Base-by-base conservation (phyloP, 306 rosid genomes). In the Hippophae gyantsensis region DNA sequence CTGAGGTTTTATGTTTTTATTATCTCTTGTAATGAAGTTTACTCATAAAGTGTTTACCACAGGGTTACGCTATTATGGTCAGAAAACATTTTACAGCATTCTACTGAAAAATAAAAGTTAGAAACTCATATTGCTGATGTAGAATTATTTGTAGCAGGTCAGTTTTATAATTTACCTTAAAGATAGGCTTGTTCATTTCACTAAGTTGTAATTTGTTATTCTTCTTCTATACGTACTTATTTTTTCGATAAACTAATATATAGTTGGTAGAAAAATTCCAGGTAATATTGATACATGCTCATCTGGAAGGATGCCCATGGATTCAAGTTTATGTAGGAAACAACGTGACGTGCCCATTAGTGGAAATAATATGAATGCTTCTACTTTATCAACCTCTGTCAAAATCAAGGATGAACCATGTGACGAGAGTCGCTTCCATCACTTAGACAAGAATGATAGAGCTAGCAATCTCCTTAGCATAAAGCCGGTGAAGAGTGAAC, bases 341-440 rank as follows among this genome's bases (percentile, higher is more conserved):
- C 78, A 68, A 57, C 65, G 55, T 68, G 60, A 43, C 62, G 48
- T 53, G 58, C 75, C 73, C 44, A 56, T 52, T 43, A 44, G 71
- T 60, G 67, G 63, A 73, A 71, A 56, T 59, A 66, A 27, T 3
- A 27, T 6, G 61, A 43, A 45, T 70, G 72, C 65, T 72, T 71
- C 81, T 72, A 60, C 72, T 61, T 67, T 40, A 51, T 72, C 76
- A 55, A 56, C 66, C 23, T 51, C 69, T 48, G 65, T 68, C 67
- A 78, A 78, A 76, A 65, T 87, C 62, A 90, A 90, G 77, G 83
- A 74, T 65, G 90, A 86, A 69, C 80, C 92, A 61, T 72, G 60
- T 68, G 87, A 70, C 65, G 58, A 57, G 55, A 56, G 55, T 56
- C 76, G 76, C 48, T 55, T 48, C 48, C 61, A 65, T 66, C 71